phyloP scores from a whole-genome alignment of 139 green algal genomes.

The Medakamo hakoo region DNA sequence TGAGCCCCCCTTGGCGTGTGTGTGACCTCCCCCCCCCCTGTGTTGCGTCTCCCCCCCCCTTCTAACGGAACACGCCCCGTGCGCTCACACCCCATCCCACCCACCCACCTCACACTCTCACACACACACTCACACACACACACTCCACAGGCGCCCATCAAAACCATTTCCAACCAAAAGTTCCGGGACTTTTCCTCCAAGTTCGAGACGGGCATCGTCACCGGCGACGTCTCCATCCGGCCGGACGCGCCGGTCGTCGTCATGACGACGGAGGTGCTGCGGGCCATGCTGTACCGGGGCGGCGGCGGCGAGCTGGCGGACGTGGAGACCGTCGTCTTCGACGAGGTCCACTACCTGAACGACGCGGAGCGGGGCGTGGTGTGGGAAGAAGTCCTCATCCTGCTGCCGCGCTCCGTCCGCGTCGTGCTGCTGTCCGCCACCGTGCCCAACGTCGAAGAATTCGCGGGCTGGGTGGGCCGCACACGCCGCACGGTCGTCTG shows the following conservation, averaged over 20 bases:
- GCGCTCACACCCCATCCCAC: too few species aligned
- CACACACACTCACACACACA: too few species aligned
- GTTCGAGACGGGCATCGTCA: slow-evolving; percentile 87
- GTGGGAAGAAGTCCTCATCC: slow-evolving; percentile 82
- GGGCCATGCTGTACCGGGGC: slow-evolving; percentile 88
- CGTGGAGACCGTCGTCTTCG: slow-evolving; percentile 94
- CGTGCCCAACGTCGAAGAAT: slow-evolving; percentile 94
- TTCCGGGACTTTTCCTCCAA: slow-evolving; percentile 81
- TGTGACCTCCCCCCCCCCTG: too few species aligned
- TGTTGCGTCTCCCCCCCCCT: too few species aligned
- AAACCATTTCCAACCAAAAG: slow-evolving; percentile 99
- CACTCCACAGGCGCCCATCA: slow-evolving; percentile 95
- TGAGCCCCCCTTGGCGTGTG: too few species aligned
- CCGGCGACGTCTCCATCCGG: slow-evolving; percentile 82
- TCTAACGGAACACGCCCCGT: too few species aligned
- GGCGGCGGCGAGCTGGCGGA: slow-evolving; percentile 83
- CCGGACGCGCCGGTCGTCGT: slow-evolving; percentile 81
- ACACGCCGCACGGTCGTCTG: slow-evolving; percentile 79
- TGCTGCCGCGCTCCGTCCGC: slow-evolving; percentile 85
- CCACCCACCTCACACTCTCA: too few species aligned
- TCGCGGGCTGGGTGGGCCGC: slow-evolving; percentile 92
- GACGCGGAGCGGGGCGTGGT: slow-evolving; percentile 78
- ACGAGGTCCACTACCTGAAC: slow-evolving; percentile 97
- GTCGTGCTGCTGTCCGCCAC: slow-evolving; percentile 49
- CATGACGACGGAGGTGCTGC: slow-evolving; percentile 96